phyloP scores from a whole-genome alignment of 768 basidiomycete genomes.

The Favolaschia claudopus region DNA sequence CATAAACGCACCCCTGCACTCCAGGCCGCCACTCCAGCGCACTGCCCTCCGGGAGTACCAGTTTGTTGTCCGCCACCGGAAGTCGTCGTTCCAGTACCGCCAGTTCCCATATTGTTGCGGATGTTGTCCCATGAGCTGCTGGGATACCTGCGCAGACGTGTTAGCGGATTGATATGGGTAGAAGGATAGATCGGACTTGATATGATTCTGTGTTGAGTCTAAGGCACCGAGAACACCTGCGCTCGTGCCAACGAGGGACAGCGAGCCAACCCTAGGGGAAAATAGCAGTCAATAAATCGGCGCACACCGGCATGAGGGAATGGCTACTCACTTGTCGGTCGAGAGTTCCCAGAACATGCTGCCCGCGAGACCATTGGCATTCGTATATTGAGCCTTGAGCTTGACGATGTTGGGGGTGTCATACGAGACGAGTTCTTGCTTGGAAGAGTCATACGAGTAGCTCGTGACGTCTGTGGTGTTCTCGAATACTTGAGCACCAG shows the following conservation, averaged over 20 bases:
- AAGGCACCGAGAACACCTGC: constrained; percentile 56
- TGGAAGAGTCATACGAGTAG: constrained; percentile 78
- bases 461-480: constrained; percentile 75
- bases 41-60: constrained; percentile 41
- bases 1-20: constrained; percentile 41
- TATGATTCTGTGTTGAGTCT: constrained; percentile 71
- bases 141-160: constrained; percentile 54
- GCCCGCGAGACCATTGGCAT: constrained; percentile 64
- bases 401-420: constrained; percentile 75
- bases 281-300: constrained; percentile 49
- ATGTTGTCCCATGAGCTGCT: constrained; percentile 78
- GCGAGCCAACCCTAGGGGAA: constrained; percentile 63
- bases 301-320: too few relatives aligned
- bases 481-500: constrained; percentile 67
- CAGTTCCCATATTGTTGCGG: constrained; percentile 62
- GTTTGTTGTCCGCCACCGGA: constrained; percentile 32
- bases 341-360: constrained; percentile 87
- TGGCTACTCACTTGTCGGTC: too few relatives aligned
- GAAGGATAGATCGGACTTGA: constrained; percentile 46
- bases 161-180: background rate
- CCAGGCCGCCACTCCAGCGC: constrained; percentile 59
- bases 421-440: constrained; percentile 75
- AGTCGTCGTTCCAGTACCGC: constrained; percentile 33
- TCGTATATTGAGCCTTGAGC: constrained; percentile 74
- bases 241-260: constrained; percentile 65